Evolutionary conservation across 352 stramenopile species (phyloP).

Genomic region (Phytophthora pseudosyringae): DNA sequence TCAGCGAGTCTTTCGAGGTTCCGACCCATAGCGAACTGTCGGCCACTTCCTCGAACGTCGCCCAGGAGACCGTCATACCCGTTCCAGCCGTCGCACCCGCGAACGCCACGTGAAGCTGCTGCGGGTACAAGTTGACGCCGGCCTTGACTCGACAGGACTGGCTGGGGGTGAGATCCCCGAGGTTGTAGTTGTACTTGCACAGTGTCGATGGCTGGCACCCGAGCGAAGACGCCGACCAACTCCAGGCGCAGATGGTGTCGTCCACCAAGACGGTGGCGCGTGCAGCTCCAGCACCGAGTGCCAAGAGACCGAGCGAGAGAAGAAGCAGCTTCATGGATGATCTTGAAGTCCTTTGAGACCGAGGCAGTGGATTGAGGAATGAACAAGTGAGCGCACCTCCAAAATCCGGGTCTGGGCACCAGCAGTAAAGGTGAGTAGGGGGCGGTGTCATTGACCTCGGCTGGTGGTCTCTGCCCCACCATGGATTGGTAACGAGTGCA

Average conservation of each 20-base stretch:
- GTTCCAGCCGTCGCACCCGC: conserved; percentile 47
- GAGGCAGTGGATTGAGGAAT: conserved; percentile 14
- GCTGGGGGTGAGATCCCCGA: conserved; percentile 44
- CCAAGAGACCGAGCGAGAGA: conserved; percentile 10
- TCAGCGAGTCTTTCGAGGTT: conserved; percentile 4
- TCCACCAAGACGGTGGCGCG: conserved; percentile 41
- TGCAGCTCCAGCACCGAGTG: conserved; percentile 8
- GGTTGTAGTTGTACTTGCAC: conserved; percentile 47
- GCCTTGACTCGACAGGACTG: conserved; percentile 52
- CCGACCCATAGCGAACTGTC: conserved; percentile 51
- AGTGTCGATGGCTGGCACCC: conserved; percentile 36
- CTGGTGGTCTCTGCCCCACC: background rate
- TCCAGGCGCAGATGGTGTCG: conserved; percentile 43
- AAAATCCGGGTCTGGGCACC: background rate
- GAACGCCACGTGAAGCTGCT: conserved; percentile 66
- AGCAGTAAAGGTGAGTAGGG: background rate
- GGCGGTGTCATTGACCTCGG: background rate
- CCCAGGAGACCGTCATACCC: conserved; percentile 59
- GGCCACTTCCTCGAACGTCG: conserved; percentile 37
- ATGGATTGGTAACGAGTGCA: conserved; percentile 1
- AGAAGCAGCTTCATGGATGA: conserved; percentile 15
- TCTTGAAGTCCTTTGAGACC: background rate
- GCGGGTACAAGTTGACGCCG: conserved; percentile 56
- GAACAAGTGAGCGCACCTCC: conserved; percentile 3
- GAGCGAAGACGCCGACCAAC: conserved; percentile 22